Evolutionary conservation across 768 basidiomycete genomes (phyloP).

Genomic region (Mycena galericulata): DNA sequence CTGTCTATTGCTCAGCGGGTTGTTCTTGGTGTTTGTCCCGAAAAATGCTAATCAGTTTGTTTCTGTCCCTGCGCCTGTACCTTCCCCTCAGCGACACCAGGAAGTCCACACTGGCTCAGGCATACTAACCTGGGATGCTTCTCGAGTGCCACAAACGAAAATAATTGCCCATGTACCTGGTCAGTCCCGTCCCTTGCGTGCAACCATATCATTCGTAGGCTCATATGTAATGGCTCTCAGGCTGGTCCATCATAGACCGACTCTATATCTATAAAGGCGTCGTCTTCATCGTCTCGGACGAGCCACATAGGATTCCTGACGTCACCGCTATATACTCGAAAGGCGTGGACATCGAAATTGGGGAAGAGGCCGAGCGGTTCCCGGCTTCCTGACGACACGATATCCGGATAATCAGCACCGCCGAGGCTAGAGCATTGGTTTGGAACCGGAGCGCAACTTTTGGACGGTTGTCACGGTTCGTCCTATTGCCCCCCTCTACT

Average conservation of each 20-base stretch:
- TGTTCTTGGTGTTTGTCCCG: constrained; percentile 28
- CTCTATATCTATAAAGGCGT: constrained; percentile 87
- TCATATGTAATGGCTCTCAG: neutral
- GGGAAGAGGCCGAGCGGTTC: constrained; percentile 62
- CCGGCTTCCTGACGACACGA: constrained; percentile 83
- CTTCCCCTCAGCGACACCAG: neutral
- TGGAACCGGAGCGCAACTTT: constrained; percentile 74
- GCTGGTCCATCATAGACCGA: constrained; percentile 82
- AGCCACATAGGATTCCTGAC: constrained; percentile 74
- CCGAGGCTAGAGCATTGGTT: constrained; percentile 77
- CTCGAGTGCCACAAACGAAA: constrained; percentile 19
- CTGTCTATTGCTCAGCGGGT: constrained; percentile 49
- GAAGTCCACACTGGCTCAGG: neutral
- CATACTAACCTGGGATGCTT: constrained; percentile 4
- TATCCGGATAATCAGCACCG: constrained; percentile 78
- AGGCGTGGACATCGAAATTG: constrained; percentile 69
- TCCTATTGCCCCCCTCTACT: constrained; percentile 8
- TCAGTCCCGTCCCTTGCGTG: neutral
- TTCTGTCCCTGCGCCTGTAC: constrained; percentile 32
- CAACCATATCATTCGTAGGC: neutral
- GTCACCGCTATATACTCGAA: constrained; percentile 78
- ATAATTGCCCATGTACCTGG: constrained; percentile 26
- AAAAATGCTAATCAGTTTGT: constrained; percentile 24
- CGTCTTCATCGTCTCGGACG: constrained; percentile 83
- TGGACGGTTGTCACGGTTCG: constrained; percentile 84